phyloP scores from a whole-genome alignment of 78 protist species.

The Dictyostelium capitatum region DNA sequence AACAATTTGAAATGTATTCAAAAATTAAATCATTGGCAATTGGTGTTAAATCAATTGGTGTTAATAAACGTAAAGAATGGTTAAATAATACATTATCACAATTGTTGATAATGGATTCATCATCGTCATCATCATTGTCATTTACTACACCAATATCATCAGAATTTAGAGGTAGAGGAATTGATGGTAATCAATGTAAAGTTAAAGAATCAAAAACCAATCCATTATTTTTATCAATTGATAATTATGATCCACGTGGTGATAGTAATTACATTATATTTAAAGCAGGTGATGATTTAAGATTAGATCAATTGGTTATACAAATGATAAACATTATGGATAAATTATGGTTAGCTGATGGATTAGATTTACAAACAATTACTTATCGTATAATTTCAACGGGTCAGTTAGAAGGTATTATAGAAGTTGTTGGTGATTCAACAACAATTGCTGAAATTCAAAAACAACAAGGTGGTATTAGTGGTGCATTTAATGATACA shows the following conservation, averaged over 20 bases:
- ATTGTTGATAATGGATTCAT: too few relatives aligned
- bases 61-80: constrained; percentile 42
- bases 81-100: not conserved
- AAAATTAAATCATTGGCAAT: constrained; percentile 38
- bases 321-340: constrained; percentile 91
- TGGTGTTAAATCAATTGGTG: constrained; percentile 10
- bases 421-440: constrained; percentile 88
- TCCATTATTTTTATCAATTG: constrained; percentile 79
- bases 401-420: constrained; percentile 85
- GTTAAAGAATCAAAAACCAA: constrained; percentile 92
- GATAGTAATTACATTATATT: constrained; percentile 58
- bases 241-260: constrained; percentile 79
- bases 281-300: constrained; percentile 88
- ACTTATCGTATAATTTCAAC: constrained; percentile 86
- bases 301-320: constrained; percentile 94
- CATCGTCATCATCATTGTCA: not conserved
- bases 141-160: constrained; percentile 29
- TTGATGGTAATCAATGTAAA: constrained; percentile 70
- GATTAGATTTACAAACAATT: constrained; percentile 80
- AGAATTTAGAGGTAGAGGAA: constrained; percentile 40
- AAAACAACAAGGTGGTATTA: constrained; percentile 84
- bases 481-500: constrained; percentile 87
- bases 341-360: constrained; percentile 78
- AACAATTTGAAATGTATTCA: constrained; percentile 28
- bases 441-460: constrained; percentile 88